Conservation (phyloP, 108 stramenopile species). For the Conticribra guillardii region DNA sequence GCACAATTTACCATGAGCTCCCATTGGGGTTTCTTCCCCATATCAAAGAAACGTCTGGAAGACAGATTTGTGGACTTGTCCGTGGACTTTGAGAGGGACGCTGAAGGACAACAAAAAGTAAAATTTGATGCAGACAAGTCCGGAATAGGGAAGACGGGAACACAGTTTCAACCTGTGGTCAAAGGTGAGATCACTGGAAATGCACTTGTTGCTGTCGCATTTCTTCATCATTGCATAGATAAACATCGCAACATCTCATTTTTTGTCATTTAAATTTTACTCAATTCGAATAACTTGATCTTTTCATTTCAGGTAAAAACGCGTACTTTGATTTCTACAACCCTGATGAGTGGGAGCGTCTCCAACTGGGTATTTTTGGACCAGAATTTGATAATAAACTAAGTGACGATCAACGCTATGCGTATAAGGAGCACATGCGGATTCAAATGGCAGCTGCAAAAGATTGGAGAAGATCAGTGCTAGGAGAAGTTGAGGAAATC, state of each 20-base stretch:
- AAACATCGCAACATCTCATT: too few relatives aligned
- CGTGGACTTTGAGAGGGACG: background rate
- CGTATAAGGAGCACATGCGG: conserved; percentile 55
- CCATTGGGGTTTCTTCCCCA: conserved; percentile 62
- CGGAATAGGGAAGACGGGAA: conserved; percentile 43
- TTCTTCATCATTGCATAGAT: too few relatives aligned
- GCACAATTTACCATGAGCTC: conserved; percentile 54
- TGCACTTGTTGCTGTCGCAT: too few relatives aligned
- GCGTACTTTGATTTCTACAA: conserved; percentile 56
- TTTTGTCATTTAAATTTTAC: background rate
- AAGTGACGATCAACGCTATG: conserved; percentile 23
- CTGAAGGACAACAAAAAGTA: conserved; percentile 4
- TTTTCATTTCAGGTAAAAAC: conserved; percentile 26
- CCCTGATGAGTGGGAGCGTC: conserved; percentile 54
- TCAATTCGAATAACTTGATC: background rate
- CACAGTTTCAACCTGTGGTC: conserved; percentile 30
- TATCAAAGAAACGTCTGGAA: conserved; percentile 33
- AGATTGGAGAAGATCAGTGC: conserved; percentile 39
- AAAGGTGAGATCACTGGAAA: too few relatives aligned
- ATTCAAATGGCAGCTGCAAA: conserved; percentile 54
- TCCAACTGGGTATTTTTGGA: conserved; percentile 56
- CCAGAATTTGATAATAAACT: conserved; percentile 46
- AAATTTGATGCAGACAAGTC: conserved; percentile 51
- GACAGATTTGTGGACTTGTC: conserved; percentile 54
- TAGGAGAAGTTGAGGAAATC: conserved; percentile 32